phyloP scores from a whole-genome alignment of 2,329 filamentous ascomycete genomes.

The Alternaria postmessia region DNA sequence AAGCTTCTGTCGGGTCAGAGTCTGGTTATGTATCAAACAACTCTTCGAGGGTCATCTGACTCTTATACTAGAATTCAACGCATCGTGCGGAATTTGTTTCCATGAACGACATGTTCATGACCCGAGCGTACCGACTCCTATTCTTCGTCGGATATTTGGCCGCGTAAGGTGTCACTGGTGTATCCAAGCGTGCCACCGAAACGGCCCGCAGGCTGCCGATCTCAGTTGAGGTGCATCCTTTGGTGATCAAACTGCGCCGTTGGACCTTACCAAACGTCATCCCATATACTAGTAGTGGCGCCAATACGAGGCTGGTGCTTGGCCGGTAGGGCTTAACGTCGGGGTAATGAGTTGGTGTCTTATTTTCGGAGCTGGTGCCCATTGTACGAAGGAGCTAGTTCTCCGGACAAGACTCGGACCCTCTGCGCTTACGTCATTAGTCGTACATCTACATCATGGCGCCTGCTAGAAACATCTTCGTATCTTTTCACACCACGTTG shows the following conservation, averaged over 20 bases:
- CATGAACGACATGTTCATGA: neutral
- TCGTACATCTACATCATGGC: neutral
- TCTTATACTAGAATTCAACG: neutral
- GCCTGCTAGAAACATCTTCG: neutral
- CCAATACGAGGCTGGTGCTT: neutral
- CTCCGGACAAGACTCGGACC: neutral
- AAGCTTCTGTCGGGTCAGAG: neutral
- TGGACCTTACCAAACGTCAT: neutral
- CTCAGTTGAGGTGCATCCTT: neutral
- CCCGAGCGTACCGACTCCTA: neutral
- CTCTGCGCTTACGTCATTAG: neutral
- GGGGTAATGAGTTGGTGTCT: neutral
- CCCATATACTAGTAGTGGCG: neutral
- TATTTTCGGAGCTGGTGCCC: neutral
- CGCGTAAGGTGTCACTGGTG: neutral
- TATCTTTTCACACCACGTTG: neutral
- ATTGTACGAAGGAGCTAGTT: neutral
- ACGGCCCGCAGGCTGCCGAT: neutral
- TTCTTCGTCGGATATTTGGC: neutral
- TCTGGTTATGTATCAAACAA: neutral
- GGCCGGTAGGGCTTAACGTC: neutral
- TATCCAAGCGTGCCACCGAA: neutral
- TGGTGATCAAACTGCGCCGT: neutral
- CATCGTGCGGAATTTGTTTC: neutral
- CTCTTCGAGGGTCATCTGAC: neutral